A percentile compares a stretch with the other conserved stretches of the same genome.
phyloP scores from a whole-genome alignment of 352 stramenopile genomes.

The Globisporangium solare region DNA sequence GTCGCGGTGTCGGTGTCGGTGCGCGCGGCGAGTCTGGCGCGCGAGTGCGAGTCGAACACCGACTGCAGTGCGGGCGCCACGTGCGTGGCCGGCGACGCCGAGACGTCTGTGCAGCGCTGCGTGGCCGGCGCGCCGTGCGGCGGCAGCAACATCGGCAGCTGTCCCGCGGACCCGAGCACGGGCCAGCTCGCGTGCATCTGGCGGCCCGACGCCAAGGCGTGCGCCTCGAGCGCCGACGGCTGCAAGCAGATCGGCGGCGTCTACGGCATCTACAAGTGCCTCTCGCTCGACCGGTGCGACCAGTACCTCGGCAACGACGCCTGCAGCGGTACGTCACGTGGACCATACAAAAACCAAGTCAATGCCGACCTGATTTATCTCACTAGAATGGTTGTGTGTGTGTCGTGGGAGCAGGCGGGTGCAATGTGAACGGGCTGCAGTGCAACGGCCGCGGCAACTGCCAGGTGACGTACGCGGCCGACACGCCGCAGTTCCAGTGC shows the following conservation, averaged over 20 bases:
- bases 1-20: neutral
- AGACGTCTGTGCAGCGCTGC: conserved; percentile 54
- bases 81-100: conserved; percentile 73
- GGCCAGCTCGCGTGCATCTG: conserved; percentile 72
- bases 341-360: neutral
- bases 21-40: conserved; percentile 26
- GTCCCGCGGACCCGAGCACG: conserved; percentile 45
- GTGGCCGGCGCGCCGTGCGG: conserved; percentile 55
- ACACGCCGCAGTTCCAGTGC: conserved; percentile 48
- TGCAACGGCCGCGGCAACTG: conserved; percentile 73
- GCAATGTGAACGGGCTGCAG: conserved; percentile 38
- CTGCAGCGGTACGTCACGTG: conserved; percentile 48
- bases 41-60: conserved; percentile 47
- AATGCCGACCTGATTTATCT: neutral
- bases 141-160: conserved; percentile 41
- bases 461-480: conserved; percentile 23
- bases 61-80: conserved; percentile 62
- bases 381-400: neutral
- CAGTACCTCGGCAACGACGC: conserved; percentile 45
- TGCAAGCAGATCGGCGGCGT: conserved; percentile 27
- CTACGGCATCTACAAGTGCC: conserved; percentile 74
- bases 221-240: conserved; percentile 8
- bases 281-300: conserved; percentile 73
- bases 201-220: conserved; percentile 25
- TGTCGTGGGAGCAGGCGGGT: conserved; percentile 21